These are phyloP conservation scores for Sugiyamaella chiloensis DNA, from an alignment of 805 yeast genomes.

Conservation along the genomic window DNA sequence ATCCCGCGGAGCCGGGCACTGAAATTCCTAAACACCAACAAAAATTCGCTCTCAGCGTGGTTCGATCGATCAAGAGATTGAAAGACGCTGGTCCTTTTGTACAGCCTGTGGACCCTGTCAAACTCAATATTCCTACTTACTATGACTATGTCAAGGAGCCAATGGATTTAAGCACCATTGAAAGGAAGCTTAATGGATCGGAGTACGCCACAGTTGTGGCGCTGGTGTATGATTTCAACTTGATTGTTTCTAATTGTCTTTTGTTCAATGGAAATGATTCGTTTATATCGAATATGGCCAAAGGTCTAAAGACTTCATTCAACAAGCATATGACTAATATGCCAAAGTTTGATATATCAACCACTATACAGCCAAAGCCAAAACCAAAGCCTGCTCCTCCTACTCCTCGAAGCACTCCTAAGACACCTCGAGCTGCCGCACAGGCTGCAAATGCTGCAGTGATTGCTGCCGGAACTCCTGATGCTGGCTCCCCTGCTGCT, in stretches of 20 bases:
- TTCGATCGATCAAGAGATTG: constrained; percentile 83
- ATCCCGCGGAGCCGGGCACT: constrained; percentile 13
- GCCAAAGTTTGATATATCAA: constrained; percentile 56
- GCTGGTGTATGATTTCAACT: constrained; percentile 71
- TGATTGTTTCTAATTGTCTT: constrained; percentile 80
- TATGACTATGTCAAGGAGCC: constrained; percentile 80
- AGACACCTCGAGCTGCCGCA: constrained; percentile 27
- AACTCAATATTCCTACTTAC: constrained; percentile 86
- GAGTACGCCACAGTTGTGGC: constrained; percentile 71
- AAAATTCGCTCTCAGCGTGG: constrained; percentile 70
- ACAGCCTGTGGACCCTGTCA: constrained; percentile 84
- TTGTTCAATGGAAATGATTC: constrained; percentile 83
- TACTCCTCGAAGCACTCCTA: constrained; percentile 27
- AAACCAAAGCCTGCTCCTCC: constrained; percentile 26
- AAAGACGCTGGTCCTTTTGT: constrained; percentile 91
- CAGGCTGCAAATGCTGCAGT: constrained; percentile 28
- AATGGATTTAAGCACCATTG: constrained; percentile 92
- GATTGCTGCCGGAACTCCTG: constrained; percentile 29
- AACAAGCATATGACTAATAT: constrained; percentile 89
- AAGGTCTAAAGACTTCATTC: constrained; percentile 84
- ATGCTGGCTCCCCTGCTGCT: constrained; percentile 13
- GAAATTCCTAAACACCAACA: constrained; percentile 61
- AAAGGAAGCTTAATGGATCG: constrained; percentile 63
- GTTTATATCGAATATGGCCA: constrained; percentile 86
- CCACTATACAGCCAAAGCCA: constrained; percentile 18